These are phyloP conservation scores for Penicillium angulare DNA, from an alignment of 495 filamentous ascomycete genomes.

Conservation along the genomic window DNA sequence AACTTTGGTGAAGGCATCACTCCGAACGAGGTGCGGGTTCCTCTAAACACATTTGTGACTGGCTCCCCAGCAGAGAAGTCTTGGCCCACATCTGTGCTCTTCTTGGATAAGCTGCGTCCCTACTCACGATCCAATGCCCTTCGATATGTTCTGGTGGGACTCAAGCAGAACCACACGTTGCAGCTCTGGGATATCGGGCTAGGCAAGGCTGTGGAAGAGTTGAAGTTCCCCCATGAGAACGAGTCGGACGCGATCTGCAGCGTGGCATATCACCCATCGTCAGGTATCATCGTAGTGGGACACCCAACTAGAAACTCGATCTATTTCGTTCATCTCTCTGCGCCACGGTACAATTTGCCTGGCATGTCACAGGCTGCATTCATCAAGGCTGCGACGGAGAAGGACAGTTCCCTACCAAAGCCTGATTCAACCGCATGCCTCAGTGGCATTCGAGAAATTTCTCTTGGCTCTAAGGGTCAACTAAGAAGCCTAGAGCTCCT, in stretches of 20 bases:
- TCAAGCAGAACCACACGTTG: conserved; percentile 98
- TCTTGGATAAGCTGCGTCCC: conserved; percentile 91
- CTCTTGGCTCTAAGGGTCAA: conserved; percentile 82
- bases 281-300: conserved; percentile 89
- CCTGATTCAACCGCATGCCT: conserved; percentile 94
- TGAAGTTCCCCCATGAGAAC: conserved; percentile 93
- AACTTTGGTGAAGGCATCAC: conserved; percentile 53
- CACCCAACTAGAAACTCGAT: conserved; percentile 97
- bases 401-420: conserved; percentile 70
- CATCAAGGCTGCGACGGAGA: conserved; percentile 69
- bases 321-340: conserved; percentile 93
- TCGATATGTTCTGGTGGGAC: conserved; percentile 92
- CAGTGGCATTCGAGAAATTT: conserved; percentile 92
- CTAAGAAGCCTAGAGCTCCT: conserved; percentile 89
- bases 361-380: conserved; percentile 83
- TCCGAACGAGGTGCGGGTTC: conserved; percentile 70
- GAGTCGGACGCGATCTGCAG: conserved; percentile 97
- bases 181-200: conserved; percentile 98
- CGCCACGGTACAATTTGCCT: conserved; percentile 80
- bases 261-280: conserved; percentile 83
- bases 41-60: conserved; percentile 74
- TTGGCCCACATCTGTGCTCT: conserved; percentile 91
- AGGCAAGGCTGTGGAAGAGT: conserved; percentile 90
- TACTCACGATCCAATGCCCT: conserved; percentile 82
- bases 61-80: conserved; percentile 80